Percentiles rank a stretch among this genome's conserved stretches.
Evolutionary conservation across 495 filamentous ascomycete genomes (phyloP).

Genomic region (Astrothelium subdiscretum): DNA sequence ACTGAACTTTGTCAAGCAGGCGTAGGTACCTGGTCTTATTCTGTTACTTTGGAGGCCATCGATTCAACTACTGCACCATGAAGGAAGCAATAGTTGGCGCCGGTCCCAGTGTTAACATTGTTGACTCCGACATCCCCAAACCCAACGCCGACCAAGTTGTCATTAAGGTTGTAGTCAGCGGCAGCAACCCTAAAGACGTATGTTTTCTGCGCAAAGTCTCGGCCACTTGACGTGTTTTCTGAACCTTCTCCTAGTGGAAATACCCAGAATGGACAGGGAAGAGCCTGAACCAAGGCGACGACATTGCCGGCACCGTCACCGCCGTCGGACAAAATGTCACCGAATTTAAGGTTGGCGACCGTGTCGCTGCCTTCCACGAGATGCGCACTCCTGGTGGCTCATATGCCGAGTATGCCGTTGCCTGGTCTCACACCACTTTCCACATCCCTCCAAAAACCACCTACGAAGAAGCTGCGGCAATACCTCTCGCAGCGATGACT

Average conservation of each 20-base stretch:
- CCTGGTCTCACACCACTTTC: slow-evolving; percentile 54
- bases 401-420: slow-evolving; percentile 62
- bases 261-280: slow-evolving; percentile 20
- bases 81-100: slow-evolving; percentile 52
- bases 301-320: slow-evolving; percentile 60
- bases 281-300: slow-evolving; percentile 50
- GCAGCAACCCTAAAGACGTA: slow-evolving; percentile 70
- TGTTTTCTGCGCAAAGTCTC: not conserved
- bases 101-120: slow-evolving; percentile 45
- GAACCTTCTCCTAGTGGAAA: slow-evolving; percentile 16
- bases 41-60: not conserved
- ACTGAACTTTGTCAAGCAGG: not conserved
- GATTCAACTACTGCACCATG: slow-evolving; percentile 32
- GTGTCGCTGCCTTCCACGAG: slow-evolving; percentile 61
- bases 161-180: slow-evolving; percentile 56
- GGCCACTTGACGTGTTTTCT: not conserved
- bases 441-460: slow-evolving; percentile 49
- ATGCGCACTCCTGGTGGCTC: slow-evolving; percentile 43
- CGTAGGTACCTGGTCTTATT: not conserved
- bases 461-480: slow-evolving; percentile 64
- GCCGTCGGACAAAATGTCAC: slow-evolving; percentile 47
- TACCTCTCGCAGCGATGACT: slow-evolving; percentile 67
- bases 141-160: slow-evolving; percentile 52
- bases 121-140: slow-evolving; percentile 51
- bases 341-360: slow-evolving; percentile 55